phyloP scores from a whole-genome alignment of 2,329 filamentous ascomycete genomes.

The Drechslera avenae region DNA sequence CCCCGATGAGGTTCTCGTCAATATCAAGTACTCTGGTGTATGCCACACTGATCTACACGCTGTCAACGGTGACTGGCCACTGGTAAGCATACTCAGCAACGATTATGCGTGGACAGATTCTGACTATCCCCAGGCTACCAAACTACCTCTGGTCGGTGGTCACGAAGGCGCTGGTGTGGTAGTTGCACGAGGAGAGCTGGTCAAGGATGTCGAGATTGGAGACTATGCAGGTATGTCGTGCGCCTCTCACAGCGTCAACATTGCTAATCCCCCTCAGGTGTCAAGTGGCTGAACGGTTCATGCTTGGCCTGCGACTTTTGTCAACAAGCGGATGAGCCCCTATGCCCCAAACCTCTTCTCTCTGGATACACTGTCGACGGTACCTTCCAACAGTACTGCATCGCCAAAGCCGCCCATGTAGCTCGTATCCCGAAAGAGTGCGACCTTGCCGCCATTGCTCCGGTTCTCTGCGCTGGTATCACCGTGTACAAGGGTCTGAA shows the following conservation, averaged over 20 bases:
- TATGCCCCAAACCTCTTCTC: conserved; percentile 75
- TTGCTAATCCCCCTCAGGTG: conserved; percentile 49
- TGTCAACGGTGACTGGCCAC: conserved; percentile 87
- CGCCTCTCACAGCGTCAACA: background rate
- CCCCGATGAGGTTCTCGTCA: conserved; percentile 88
- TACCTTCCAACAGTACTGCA: conserved; percentile 88
- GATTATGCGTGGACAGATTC: conserved; percentile 1
- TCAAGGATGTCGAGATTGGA: conserved; percentile 75
- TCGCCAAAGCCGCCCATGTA: conserved; percentile 85
- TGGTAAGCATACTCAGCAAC: conserved; percentile 48
- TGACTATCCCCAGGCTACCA: conserved; percentile 57
- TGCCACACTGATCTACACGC: conserved; percentile 88
- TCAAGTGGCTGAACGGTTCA: conserved; percentile 90
- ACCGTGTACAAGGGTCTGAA: conserved; percentile 93
- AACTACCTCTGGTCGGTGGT: conserved; percentile 84
- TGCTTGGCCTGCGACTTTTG: conserved; percentile 87
- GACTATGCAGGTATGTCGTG: conserved; percentile 67
- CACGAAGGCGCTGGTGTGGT: conserved; percentile 80
- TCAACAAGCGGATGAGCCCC: conserved; percentile 77
- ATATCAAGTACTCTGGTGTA: conserved; percentile 88
- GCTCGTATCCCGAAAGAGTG: conserved; percentile 80
- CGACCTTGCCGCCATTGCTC: conserved; percentile 75
- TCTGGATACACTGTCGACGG: conserved; percentile 94
- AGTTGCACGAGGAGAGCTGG: conserved; percentile 77
- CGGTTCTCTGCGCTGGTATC: conserved; percentile 82